These are phyloP conservation scores for Gonium pectorale DNA, from an alignment of 139 green algal genomes.

Conservation along the genomic window DNA sequence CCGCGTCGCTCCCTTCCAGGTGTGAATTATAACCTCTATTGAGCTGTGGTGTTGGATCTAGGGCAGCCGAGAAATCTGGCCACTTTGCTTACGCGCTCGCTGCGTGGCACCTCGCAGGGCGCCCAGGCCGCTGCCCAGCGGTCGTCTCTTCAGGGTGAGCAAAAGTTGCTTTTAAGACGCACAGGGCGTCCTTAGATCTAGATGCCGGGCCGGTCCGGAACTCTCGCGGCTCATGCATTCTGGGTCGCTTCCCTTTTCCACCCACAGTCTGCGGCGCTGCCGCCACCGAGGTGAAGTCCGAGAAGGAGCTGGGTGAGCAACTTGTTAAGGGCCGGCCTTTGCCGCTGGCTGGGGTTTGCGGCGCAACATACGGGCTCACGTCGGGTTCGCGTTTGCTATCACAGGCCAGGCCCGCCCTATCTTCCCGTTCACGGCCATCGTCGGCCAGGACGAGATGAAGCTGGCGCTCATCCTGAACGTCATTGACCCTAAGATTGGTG, in stretches of 20 bases:
- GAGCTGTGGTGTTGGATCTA: too few relatives aligned
- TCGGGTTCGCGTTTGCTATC: too few relatives aligned
- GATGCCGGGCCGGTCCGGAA: too few relatives aligned
- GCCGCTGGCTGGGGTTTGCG: neutral
- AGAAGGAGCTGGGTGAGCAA: constrained; percentile 47
- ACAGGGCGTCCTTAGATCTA: too few relatives aligned
- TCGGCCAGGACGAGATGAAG: constrained; percentile 95
- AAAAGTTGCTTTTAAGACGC: too few relatives aligned
- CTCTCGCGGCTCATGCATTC: too few relatives aligned
- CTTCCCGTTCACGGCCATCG: constrained; percentile 90
- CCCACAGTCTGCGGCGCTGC: constrained; percentile 37
- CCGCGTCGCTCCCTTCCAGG: constrained; percentile 44
- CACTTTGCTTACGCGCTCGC: neutral
- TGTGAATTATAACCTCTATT: neutral
- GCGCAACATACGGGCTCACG: neutral
- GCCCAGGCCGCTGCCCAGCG: neutral
- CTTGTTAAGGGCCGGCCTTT: too few relatives aligned
- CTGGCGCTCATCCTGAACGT: constrained; percentile 92
- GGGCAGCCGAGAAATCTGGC: neutral
- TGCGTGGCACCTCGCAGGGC: neutral
- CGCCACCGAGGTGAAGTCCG: constrained; percentile 37
- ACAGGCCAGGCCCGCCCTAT: constrained; percentile 64
- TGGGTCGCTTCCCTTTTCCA: neutral
- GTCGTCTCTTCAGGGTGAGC: constrained; percentile 3
- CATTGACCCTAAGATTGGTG: constrained; percentile 89